Evolutionary conservation across 23 red algal genomes (phyloP).

Genomic region (Gracilaria gracilis): DNA sequence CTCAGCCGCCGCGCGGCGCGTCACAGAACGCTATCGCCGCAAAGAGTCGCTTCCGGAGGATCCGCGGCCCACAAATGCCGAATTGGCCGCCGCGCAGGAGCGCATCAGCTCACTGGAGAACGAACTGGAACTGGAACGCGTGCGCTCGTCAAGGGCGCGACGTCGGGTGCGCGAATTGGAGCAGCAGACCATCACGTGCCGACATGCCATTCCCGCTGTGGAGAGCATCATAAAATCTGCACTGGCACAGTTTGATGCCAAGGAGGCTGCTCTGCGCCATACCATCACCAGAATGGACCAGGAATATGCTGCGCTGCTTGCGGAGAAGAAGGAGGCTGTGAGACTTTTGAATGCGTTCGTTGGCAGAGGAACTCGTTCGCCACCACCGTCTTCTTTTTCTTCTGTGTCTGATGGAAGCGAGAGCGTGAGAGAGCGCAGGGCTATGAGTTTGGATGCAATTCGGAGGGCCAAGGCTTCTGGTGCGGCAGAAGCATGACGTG

Average conservation of each 20-base stretch:
- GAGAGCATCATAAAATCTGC: slow-evolving; percentile 35
- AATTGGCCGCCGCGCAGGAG: background rate
- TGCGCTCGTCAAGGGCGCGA: slow-evolving; percentile 25
- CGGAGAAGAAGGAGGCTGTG: slow-evolving; percentile 75
- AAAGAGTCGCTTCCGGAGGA: background rate
- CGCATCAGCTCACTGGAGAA: slow-evolving; percentile 21
- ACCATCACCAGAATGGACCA: slow-evolving; percentile 58
- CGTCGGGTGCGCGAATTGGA: slow-evolving; percentile 45
- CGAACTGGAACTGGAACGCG: slow-evolving; percentile 34
- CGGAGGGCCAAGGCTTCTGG: slow-evolving; percentile 3
- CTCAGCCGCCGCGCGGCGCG: background rate
- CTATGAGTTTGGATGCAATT: background rate
- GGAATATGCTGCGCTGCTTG: slow-evolving; percentile 43
- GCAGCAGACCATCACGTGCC: slow-evolving; percentile 14
- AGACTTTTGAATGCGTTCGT: slow-evolving; percentile 54
- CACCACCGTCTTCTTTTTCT: slow-evolving; percentile 50
- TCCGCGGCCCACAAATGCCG: background rate
- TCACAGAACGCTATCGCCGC: slow-evolving; percentile 11
- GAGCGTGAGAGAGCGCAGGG: background rate
- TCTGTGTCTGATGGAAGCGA: slow-evolving; percentile 43
- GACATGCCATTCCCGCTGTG: slow-evolving; percentile 34
- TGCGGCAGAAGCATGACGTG: background rate
- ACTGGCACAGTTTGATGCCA: slow-evolving; percentile 60
- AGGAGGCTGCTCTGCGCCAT: slow-evolving; percentile 61
- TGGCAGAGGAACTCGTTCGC: slow-evolving; percentile 42